Evolutionary conservation across 345 rosid genomes (phyloP).

Genomic region (Psidium friedrichsthalianum): DNA sequence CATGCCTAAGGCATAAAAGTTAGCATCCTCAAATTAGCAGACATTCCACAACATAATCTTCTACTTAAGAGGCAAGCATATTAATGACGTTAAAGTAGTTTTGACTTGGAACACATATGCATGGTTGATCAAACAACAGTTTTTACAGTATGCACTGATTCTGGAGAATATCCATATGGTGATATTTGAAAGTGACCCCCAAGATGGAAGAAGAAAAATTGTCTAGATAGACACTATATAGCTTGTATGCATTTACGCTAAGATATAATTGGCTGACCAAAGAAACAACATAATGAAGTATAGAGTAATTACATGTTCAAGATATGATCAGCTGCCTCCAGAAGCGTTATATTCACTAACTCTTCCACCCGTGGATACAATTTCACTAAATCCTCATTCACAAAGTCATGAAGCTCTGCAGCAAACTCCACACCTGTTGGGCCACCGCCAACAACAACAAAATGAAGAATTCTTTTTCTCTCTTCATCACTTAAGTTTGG

Average conservation of each 20-base stretch:
- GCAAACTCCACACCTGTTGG: conserved; percentile 99
- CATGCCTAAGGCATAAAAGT: not conserved
- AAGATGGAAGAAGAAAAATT: not conserved
- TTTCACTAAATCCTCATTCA: conserved; percentile 70
- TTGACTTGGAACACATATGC: not conserved
- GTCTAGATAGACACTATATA: not conserved
- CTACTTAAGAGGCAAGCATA: not conserved
- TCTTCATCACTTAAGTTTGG: conserved; percentile 84
- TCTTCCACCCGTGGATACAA: conserved; percentile 65
- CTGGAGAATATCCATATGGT: not conserved
- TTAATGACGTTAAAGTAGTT: not conserved
- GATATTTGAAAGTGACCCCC: not conserved
- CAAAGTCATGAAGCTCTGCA: conserved; percentile 91
- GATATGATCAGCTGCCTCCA: conserved; percentile 96
- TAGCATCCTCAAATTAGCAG: not conserved
- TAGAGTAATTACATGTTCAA: conserved; percentile 47
- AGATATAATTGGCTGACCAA: not conserved
- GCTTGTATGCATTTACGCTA: not conserved
- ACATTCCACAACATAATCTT: not conserved
- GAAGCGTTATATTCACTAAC: conserved; percentile 63
- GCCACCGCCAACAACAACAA: conserved; percentile 98
- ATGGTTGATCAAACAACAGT: not conserved
- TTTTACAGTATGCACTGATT: not conserved
- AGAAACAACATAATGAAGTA: not conserved
- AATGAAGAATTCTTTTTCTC: conserved; percentile 81